Conservation (phyloP, 164 flowering plant species). For the Buxus sempervirens region DNA sequence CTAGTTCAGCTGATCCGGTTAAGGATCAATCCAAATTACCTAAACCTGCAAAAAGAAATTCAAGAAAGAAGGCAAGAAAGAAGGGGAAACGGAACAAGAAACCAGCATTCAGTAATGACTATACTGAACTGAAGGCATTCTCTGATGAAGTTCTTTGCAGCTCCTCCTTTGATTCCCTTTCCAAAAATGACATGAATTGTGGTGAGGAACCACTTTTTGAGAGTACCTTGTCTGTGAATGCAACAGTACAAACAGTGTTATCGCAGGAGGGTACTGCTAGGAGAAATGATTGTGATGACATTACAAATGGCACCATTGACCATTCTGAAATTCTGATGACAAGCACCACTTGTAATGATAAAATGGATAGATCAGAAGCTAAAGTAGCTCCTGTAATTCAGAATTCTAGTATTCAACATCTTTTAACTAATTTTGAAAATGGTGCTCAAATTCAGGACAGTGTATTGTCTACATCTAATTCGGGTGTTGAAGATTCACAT, state of each 20-base stretch:
- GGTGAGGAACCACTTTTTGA: slow-evolving; percentile 17
- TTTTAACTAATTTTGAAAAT: slow-evolving; percentile 3
- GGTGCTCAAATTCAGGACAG: slow-evolving; percentile 7
- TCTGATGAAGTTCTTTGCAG: slow-evolving; percentile 22
- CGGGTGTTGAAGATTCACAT: slow-evolving; percentile 11
- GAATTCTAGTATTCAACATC: slow-evolving; percentile 13
- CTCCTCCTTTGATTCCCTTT: slow-evolving; percentile 24
- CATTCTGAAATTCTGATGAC: slow-evolving; percentile 13
- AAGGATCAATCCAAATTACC: slow-evolving; percentile 20
- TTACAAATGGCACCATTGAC: neutral
- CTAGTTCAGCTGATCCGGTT: slow-evolving; percentile 17
- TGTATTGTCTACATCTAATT: slow-evolving; percentile 6
- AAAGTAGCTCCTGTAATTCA: slow-evolving; percentile 15
- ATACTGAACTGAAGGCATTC: slow-evolving; percentile 13
- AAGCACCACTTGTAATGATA: slow-evolving; percentile 15
- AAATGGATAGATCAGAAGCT: slow-evolving; percentile 15
- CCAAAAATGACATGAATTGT: slow-evolving; percentile 16
- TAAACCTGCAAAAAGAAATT: slow-evolving; percentile 23
- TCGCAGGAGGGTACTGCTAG: slow-evolving; percentile 9
- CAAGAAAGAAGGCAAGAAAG: slow-evolving; percentile 41
- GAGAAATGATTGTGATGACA: slow-evolving; percentile 8
- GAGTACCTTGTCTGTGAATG: slow-evolving; percentile 5
- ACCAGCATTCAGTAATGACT: slow-evolving; percentile 13
- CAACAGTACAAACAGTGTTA: slow-evolving; percentile 15
- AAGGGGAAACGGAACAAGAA: slow-evolving; percentile 37